Conservation (phyloP, 345 rosid species). For the Ceriops tagal region DNA sequence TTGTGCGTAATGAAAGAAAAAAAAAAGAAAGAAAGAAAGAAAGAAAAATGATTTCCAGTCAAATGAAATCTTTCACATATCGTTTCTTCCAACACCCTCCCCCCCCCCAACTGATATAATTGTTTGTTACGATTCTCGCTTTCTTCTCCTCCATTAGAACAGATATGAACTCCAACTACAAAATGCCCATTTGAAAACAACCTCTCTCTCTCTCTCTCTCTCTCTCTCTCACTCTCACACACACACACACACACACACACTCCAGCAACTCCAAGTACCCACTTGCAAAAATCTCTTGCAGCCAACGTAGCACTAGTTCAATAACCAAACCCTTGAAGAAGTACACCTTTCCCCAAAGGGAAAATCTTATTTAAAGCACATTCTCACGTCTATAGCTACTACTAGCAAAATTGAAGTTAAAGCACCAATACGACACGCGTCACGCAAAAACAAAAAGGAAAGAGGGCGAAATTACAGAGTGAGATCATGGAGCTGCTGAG, state of each 20-base stretch:
- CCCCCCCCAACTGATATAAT: no score
- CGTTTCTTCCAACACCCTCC: no score
- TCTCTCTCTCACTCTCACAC: no score
- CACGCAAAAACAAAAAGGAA: not conserved
- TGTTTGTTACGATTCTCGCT: no score
- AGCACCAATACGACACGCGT: not conserved
- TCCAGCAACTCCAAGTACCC: not conserved
- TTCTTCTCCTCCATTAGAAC: not conserved
- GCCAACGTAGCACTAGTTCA: not conserved
- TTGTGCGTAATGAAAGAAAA: no score
- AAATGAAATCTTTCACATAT: not conserved
- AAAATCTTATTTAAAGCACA: not conserved
- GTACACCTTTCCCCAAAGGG: not conserved
- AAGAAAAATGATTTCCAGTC: no score
- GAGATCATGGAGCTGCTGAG: constrained; percentile 88
- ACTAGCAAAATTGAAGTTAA: not conserved
- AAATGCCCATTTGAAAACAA: not conserved
- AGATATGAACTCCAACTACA: not conserved
- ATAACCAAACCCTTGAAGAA: not conserved
- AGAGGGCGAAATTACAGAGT: constrained; percentile 42
- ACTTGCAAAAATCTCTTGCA: not conserved
- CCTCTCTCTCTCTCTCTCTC: no score
- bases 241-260: no score
- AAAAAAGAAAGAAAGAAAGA: no score
- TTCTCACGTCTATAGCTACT: not conserved